A percentile compares a stretch with the other conserved stretches of the same genome.
Conservation (phyloP, 176 grass and related monocot species). For the Aegilops longissima region DNA sequence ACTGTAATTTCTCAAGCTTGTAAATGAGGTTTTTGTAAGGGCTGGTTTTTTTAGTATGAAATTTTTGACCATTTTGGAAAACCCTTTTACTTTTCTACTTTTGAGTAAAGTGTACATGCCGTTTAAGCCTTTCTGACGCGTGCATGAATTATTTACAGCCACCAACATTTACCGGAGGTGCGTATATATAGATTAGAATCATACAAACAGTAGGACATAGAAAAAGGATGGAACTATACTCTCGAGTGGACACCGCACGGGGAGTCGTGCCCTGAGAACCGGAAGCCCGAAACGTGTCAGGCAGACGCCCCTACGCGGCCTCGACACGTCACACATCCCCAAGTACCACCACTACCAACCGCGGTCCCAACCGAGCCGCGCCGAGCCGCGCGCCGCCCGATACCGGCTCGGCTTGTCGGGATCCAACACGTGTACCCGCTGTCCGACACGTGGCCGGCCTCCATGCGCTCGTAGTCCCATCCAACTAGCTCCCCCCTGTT, state of each 20-base stretch:
- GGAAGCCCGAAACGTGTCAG: conserved; percentile 27
- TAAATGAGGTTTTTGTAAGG: no score
- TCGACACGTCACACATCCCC: conserved; percentile 37
- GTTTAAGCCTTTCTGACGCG: no score
- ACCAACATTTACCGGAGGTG: no score
- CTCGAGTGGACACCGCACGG: neutral
- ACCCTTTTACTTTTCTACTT: no score
- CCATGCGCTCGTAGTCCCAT: conserved; percentile 50
- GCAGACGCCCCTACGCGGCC: neutral
- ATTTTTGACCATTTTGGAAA: no score
- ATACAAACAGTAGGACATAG: no score
- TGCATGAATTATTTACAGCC: no score
- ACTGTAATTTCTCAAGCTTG: no score
- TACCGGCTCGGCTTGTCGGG: conserved; percentile 22
- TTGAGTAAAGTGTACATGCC: no score
- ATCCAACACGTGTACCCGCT: conserved; percentile 52
- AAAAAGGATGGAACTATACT: no score
- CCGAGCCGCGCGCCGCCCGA: neutral
- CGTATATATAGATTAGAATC: no score
- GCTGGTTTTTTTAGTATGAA: no score
- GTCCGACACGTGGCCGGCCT: conserved; percentile 42
- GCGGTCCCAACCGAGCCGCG: neutral
- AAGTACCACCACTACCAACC: neutral
- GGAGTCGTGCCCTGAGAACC: neutral
- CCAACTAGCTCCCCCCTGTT: neutral